Percentiles rank a stretch among this genome's conserved stretches.
Conservation (phyloP, 2,329 filamentous ascomycete species). For the Ophiosphaerella herpotricha region DNA sequence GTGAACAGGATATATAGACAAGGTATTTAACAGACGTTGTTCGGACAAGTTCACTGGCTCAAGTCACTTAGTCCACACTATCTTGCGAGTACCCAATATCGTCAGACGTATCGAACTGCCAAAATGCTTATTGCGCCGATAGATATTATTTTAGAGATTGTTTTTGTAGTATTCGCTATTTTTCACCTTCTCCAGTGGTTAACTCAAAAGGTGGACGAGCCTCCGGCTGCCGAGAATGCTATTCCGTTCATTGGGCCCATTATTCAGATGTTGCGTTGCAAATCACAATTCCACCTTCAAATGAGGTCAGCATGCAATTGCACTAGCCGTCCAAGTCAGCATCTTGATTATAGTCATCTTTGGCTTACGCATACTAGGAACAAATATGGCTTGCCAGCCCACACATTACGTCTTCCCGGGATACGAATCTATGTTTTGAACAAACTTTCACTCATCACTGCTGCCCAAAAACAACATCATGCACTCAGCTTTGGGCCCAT, state of each 20-base stretch:
- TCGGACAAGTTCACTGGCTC: too few relatives aligned
- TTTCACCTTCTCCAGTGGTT: neutral
- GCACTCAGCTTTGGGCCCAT: slow-evolving; percentile 3
- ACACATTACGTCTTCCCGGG: slow-evolving; percentile 2
- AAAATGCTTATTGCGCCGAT: too few relatives aligned
- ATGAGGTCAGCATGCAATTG: neutral
- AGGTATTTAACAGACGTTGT: too few relatives aligned
- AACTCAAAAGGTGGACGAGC: neutral
- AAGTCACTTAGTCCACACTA: too few relatives aligned
- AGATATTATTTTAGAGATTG: too few relatives aligned
- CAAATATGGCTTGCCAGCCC: neutral
- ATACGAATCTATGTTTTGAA: slow-evolving; percentile 1
- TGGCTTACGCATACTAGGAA: neutral
- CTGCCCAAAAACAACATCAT: slow-evolving; percentile 2
- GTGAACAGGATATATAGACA: too few relatives aligned
- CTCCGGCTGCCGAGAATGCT: neutral
- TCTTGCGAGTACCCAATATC: too few relatives aligned
- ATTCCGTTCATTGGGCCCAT: slow-evolving; percentile 1
- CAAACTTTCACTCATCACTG: neutral
- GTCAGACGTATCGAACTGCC: too few relatives aligned
- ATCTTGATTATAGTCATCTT: neutral
- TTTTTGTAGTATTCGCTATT: too few relatives aligned
- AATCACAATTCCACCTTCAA: slow-evolving; percentile 1
- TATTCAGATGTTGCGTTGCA: neutral
- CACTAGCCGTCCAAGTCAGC: neutral